These are phyloP conservation scores for Dothiorella sarmentorum DNA, from an alignment of 2,329 filamentous ascomycete species.

Conservation along the genomic window DNA sequence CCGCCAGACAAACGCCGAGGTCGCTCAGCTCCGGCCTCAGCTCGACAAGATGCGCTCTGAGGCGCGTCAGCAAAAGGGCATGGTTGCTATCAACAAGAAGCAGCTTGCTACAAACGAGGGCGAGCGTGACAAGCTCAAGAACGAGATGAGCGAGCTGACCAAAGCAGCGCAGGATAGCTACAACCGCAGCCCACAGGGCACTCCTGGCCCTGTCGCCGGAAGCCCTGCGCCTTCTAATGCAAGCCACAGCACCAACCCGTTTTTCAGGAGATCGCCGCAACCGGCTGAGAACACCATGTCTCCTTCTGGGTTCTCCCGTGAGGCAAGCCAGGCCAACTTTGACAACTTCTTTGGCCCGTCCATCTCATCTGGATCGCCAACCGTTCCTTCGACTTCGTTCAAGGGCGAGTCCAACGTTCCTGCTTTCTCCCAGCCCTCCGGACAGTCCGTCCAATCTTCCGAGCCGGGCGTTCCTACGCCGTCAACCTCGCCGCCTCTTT, in stretches of 20 bases:
- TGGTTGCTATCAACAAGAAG: conserved; percentile 98
- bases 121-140: conserved; percentile 82
- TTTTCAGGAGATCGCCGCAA: conserved; percentile 69
- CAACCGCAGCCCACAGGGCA: conserved; percentile 33
- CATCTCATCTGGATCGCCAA: conserved; percentile 47
- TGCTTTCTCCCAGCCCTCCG: conserved; percentile 40
- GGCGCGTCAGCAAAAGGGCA: conserved; percentile 89
- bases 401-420: conserved; percentile 48
- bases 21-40: conserved; percentile 79
- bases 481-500: conserved; percentile 60
- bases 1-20: conserved; percentile 74
- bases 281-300: conserved; percentile 50
- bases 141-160: conserved; percentile 67
- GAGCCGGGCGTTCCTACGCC: conserved; percentile 55
- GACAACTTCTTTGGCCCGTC: conserved; percentile 82
- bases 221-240: conserved; percentile 63
- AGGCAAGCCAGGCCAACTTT: conserved; percentile 51
- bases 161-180: conserved; percentile 57
- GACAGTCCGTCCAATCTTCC: conserved; percentile 43
- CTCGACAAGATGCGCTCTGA: conserved; percentile 92
- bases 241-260: conserved; percentile 83
- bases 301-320: conserved; percentile 46
- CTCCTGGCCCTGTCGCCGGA: conserved; percentile 43
- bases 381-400: conserved; percentile 57
- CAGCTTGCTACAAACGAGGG: conserved; percentile 85